Conservation (phyloP, 2,329 filamentous ascomycete genomes). For the Zarea fungicola region DNA sequence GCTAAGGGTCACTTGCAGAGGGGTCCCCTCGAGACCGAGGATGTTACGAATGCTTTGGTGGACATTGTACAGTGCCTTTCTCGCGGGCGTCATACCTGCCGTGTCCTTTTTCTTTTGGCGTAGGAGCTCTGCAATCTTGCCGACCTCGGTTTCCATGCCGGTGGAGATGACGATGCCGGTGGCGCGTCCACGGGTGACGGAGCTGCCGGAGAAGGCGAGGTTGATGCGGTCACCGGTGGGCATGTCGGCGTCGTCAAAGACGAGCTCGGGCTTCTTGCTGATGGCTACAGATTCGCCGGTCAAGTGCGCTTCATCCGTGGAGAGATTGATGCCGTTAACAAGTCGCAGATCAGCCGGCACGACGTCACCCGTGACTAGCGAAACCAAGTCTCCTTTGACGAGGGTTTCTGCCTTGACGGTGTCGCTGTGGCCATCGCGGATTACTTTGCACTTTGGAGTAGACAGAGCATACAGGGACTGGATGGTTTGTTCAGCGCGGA, state of each 20-base stretch:
- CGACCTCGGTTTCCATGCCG: constrained; percentile 72
- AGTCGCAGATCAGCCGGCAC: constrained; percentile 65
- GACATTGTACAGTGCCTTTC: constrained; percentile 37
- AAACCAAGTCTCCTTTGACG: constrained; percentile 62
- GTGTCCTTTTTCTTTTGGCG: constrained; percentile 48
- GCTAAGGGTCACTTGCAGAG: constrained; percentile 77
- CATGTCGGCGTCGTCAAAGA: constrained; percentile 48
- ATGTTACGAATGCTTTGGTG: constrained; percentile 45
- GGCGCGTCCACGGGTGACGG: constrained; percentile 65
- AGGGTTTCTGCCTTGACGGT: constrained; percentile 51
- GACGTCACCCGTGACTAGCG: constrained; percentile 60
- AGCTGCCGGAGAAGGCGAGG: constrained; percentile 66
- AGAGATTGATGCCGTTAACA: constrained; percentile 64
- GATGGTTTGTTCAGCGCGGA: constrained; percentile 57
- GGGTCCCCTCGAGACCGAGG: constrained; percentile 68
- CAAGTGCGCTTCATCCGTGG: constrained; percentile 69
- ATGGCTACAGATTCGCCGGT: constrained; percentile 70
- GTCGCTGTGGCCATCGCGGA: constrained; percentile 47
- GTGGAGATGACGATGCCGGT: constrained; percentile 64
- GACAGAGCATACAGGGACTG: constrained; percentile 55
- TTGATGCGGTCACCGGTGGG: constrained; percentile 66
- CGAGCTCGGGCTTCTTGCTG: constrained; percentile 55
- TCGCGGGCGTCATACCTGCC: constrained; percentile 36
- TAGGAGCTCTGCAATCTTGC: constrained; percentile 67
- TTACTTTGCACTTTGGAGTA: constrained; percentile 54